Evolutionary conservation across 768 basidiomycete species (phyloP), one percentile per base, ranked within the genome.

Genomic region (Galerina sulciceps): DNA sequence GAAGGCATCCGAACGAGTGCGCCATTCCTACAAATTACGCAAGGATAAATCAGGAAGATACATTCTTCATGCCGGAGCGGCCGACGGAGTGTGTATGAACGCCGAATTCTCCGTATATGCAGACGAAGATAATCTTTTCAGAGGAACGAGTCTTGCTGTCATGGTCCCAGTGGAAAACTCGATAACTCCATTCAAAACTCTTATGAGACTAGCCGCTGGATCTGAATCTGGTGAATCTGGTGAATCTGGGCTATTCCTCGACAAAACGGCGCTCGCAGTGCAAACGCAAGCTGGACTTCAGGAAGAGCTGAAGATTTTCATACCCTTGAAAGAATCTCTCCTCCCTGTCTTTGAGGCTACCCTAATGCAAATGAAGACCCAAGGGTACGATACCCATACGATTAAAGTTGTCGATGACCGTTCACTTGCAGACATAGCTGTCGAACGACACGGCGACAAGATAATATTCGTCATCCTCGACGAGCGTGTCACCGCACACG

Each of bases 41-140:
- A 18, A 20, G 20, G 31, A 38, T 15, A 13, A 23, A 43, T 51
- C 37, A 6, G 55, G 43, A 17, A 47, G 23, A 4, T 64, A 64
- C n/a, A 23, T 46, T 23, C 48, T 66, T 10, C 43, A 58, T 13
- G 62, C 58, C 11, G 65, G 65, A 20, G 47, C 59, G 3, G 62
- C 62, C 10, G 49, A 60, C 15, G 65, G 62, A 9, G 46, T 66
- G 13, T 57, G 62, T 5, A 17, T 37, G 18, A 59, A 59, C 1
- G 50, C 65, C 2, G 49, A 60, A 18, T 66, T 66, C 40, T 36
- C 46, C 6, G 26, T 66, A 6, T 63, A 66, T 48, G 47, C 46
- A 4, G 56, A 53, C 35, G 23, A 40, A 13, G 15, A 34, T 11
- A n/a, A 18, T 11, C 15, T 45, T 40, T 38, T 56, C 55, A 40